phyloP scores from a whole-genome alignment of 257 asterid genomes.

The Solanum pennellii region DNA sequence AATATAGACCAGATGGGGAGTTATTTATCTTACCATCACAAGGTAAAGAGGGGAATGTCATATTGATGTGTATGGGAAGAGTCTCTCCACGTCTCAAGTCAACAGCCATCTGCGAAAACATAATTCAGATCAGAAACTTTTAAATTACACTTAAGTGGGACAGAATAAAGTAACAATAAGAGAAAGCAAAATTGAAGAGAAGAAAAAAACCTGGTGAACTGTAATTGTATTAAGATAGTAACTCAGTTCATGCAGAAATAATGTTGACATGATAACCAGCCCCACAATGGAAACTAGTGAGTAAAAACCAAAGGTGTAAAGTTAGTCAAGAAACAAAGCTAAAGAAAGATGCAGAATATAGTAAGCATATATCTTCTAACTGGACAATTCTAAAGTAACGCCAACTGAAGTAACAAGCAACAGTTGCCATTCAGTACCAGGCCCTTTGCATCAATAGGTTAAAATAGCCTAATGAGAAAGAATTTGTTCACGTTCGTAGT shows the following conservation, averaged over 20 bases:
- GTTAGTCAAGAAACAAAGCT: slow-evolving; percentile 16
- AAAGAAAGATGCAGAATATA: neutral
- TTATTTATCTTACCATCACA: slow-evolving; percentile 69
- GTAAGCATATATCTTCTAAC: neutral
- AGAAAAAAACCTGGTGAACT: slow-evolving; percentile 68
- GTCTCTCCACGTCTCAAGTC: slow-evolving; percentile 93
- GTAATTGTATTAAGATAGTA: slow-evolving; percentile 77
- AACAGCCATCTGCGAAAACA: slow-evolving; percentile 74
- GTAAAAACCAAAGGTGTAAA: neutral
- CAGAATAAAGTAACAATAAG: neutral
- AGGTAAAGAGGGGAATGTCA: slow-evolving; percentile 94
- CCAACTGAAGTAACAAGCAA: neutral
- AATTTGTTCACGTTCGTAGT: neutral
- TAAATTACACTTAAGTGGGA: neutral
- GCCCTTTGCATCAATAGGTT: neutral
- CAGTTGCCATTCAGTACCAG: neutral
- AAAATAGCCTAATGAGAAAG: neutral
- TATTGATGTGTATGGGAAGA: slow-evolving; percentile 91
- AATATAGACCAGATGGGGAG: neutral
- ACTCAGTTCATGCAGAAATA: slow-evolving; percentile 83
- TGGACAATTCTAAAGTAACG: neutral
- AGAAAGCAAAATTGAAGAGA: neutral
- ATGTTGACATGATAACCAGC: slow-evolving; percentile 72
- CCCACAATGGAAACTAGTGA: slow-evolving; percentile 76
- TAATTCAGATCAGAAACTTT: neutral